These are phyloP conservation scores for Tolypocladium endophyticum DNA, from an alignment of 2,329 filamentous ascomycete species.

Conservation along the genomic window DNA sequence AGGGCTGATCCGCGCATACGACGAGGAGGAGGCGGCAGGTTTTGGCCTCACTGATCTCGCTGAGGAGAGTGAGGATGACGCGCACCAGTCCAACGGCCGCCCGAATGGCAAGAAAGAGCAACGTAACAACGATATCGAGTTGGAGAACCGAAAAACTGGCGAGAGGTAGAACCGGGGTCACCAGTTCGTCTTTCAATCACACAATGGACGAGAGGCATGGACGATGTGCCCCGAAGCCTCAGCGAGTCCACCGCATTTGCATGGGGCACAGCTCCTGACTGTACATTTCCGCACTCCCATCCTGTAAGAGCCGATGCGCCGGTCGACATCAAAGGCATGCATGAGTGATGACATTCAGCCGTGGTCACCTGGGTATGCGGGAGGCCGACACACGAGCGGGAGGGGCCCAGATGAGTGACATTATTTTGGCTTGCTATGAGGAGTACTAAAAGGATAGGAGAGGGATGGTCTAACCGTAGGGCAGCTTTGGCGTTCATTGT, in stretches of 20 bases:
- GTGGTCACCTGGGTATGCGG: neutral
- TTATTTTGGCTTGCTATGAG: slow-evolving; percentile 3
- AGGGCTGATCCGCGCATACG: slow-evolving; percentile 79
- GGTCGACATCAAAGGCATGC: slow-evolving; percentile 3
- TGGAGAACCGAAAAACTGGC: slow-evolving; percentile 35
- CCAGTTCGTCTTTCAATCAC: slow-evolving; percentile 4
- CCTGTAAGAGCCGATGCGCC: slow-evolving; percentile 4
- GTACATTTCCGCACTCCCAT: slow-evolving; percentile 4
- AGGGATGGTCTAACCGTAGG: neutral
- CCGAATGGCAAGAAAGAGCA: slow-evolving; percentile 31
- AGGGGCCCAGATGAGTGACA: slow-evolving; percentile 4
- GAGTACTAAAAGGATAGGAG: slow-evolving; percentile 4
- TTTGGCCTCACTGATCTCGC: slow-evolving; percentile 72
- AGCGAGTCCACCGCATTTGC: neutral
- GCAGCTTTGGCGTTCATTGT: slow-evolving; percentile 1
- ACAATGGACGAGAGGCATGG: slow-evolving; percentile 3
- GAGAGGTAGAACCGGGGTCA: slow-evolving; percentile 19
- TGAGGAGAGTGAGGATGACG: slow-evolving; percentile 63
- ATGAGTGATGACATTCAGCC: slow-evolving; percentile 1
- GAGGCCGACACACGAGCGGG: neutral
- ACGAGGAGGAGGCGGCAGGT: slow-evolving; percentile 64
- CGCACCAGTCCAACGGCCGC: slow-evolving; percentile 25
- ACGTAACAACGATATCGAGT: slow-evolving; percentile 34
- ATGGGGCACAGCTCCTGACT: slow-evolving; percentile 1
- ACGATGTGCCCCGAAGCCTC: neutral